Conservation (phyloP, 768 basidiomycete genomes). For the Rhizopogon vesiculosus region DNA sequence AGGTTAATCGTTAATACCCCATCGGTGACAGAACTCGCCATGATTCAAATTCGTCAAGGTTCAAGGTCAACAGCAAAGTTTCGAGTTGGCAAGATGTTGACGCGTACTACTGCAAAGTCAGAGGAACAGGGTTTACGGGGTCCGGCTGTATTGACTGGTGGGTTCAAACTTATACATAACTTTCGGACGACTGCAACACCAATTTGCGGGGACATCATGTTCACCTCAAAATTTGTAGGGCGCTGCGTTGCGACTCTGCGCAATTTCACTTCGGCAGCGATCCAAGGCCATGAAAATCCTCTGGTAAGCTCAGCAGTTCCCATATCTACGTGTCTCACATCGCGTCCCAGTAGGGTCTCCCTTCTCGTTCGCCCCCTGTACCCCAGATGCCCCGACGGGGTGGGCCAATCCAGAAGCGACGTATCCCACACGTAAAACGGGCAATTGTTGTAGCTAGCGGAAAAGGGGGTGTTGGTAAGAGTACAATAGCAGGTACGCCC, state of each 20-base stretch:
- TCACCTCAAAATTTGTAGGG: neutral
- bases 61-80: neutral
- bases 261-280: conserved; percentile 17
- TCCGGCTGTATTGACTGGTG: neutral
- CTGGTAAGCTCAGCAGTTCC: conserved; percentile 33
- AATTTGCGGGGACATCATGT: conserved; percentile 3
- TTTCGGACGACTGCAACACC: no score
- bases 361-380: conserved; percentile 28
- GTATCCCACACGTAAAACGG: conserved; percentile 70
- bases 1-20: neutral
- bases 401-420: conserved; percentile 48
- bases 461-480: conserved; percentile 96
- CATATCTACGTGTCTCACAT: conserved; percentile 2
- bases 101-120: neutral
- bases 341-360: conserved; percentile 29
- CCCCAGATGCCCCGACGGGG: conserved; percentile 61
- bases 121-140: conserved; percentile 6
- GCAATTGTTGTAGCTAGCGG: conserved; percentile 86
- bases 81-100: neutral
- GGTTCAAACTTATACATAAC: no score
- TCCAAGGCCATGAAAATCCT: conserved; percentile 49
- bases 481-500: conserved; percentile 77
- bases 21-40: neutral
- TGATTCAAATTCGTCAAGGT: neutral
- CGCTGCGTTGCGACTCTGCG: neutral